A percentile compares a stretch with the other conserved stretches of the same genome.
phyloP scores from a whole-genome alignment of 805 yeast species.

The Grigorovia humatica region DNA sequence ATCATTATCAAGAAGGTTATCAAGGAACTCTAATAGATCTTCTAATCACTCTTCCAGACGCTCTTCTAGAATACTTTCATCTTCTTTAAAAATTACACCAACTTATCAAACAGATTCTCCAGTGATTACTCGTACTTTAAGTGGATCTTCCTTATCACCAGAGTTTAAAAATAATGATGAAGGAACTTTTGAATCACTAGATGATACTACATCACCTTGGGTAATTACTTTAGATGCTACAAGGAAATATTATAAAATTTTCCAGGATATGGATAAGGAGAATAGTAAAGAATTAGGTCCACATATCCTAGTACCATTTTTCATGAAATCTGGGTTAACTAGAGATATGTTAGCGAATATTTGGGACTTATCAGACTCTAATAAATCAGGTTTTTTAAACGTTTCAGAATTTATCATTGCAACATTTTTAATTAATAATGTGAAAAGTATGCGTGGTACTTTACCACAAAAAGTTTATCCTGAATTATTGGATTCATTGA shows the following conservation, averaged over 20 bases:
- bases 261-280: slow-evolving; percentile 61
- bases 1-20: not conserved
- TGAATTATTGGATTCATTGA: slow-evolving; percentile 6
- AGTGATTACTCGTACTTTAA: slow-evolving; percentile 4
- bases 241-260: slow-evolving; percentile 66
- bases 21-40: not conserved
- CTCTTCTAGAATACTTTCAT: slow-evolving; percentile 1
- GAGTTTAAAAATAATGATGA: not conserved
- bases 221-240: slow-evolving; percentile 52
- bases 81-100: not conserved
- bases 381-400: slow-evolving; percentile 71
- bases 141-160: not conserved
- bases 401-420: slow-evolving; percentile 83
- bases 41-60: not conserved
- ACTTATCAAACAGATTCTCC: slow-evolving; percentile 1
- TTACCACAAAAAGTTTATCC: slow-evolving; percentile 26
- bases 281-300: slow-evolving; percentile 57
- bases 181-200: not conserved
- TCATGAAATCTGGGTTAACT: slow-evolving; percentile 74
- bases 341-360: slow-evolving; percentile 77
- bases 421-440: slow-evolving; percentile 80
- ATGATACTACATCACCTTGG: slow-evolving; percentile 40
- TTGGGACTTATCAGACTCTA: slow-evolving; percentile 90
- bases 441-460: slow-evolving; percentile 47
- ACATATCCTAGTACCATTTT: slow-evolving; percentile 73